Percentiles rank a stretch among this genome's conserved stretches.
Conservation (phyloP, 805 yeast genomes). For the Jamesozyma piceae region DNA sequence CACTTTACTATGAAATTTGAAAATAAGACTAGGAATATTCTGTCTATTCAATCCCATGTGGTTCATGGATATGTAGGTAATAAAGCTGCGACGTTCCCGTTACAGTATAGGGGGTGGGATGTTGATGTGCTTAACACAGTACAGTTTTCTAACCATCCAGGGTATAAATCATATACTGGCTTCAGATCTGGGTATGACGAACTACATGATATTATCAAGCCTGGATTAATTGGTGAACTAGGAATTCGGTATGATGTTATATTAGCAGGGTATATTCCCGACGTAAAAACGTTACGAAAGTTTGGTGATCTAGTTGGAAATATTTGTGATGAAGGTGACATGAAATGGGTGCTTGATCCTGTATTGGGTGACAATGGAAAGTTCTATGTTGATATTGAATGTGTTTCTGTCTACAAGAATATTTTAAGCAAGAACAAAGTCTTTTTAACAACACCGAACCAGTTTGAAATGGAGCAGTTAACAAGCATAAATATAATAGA, state of each 20-base stretch:
- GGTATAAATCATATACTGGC: constrained; percentile 65
- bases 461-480: constrained; percentile 59
- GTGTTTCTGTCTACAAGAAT: constrained; percentile 43
- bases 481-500: constrained; percentile 38
- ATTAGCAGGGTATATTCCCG: constrained; percentile 74
- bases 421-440: constrained; percentile 39
- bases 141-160: constrained; percentile 85
- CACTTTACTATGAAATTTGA: background rate
- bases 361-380: constrained; percentile 86
- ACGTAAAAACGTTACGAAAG: constrained; percentile 42
- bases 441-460: constrained; percentile 59
- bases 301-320: constrained; percentile 36
- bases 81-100: constrained; percentile 79
- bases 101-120: constrained; percentile 84
- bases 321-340: constrained; percentile 23
- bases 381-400: constrained; percentile 57
- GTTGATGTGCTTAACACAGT: constrained; percentile 88
- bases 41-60: constrained; percentile 79
- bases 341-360: constrained; percentile 71
- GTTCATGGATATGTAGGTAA: constrained; percentile 94
- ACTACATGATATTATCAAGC: constrained; percentile 38
- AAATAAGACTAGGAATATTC: constrained; percentile 15
- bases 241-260: constrained; percentile 51
- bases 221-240: constrained; percentile 45
- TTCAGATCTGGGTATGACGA: constrained; percentile 37